These are phyloP conservation scores for Sporothrix schenckii DNA, from an alignment of 2,329 filamentous ascomycete species.

Conservation along the genomic window DNA sequence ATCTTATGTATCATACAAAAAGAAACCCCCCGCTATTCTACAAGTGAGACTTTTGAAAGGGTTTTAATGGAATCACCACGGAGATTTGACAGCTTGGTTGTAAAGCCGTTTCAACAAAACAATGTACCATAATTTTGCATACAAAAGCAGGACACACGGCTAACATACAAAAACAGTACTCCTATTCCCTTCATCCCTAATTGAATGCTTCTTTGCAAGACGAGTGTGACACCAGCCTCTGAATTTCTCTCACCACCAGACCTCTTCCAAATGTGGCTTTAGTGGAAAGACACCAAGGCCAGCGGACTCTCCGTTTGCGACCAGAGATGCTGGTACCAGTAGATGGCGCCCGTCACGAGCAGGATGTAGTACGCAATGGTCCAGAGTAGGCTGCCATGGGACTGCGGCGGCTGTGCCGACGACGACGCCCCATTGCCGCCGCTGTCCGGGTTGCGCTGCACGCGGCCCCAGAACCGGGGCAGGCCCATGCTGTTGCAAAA, in stretches of 20 bases:
- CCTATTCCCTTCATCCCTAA: background rate
- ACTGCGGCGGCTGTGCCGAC: background rate
- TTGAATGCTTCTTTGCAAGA: background rate
- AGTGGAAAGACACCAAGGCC: slow-evolving; percentile 47
- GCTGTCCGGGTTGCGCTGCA: slow-evolving; percentile 51
- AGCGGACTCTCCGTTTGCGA: slow-evolving; percentile 67
- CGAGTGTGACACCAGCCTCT: background rate
- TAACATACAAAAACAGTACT: background rate
- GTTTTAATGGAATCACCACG: background rate
- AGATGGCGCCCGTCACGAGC: slow-evolving; percentile 69
- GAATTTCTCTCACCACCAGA: background rate
- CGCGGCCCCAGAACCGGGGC: slow-evolving; percentile 79
- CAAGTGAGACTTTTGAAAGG: background rate
- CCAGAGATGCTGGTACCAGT: slow-evolving; percentile 74
- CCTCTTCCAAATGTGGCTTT: background rate
- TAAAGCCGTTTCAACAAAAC: background rate
- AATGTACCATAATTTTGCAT: background rate
- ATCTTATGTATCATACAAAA: background rate
- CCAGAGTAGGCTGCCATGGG: slow-evolving; percentile 55
- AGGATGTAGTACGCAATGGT: slow-evolving; percentile 78
- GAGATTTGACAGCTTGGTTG: background rate
- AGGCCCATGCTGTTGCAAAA: slow-evolving; percentile 95
- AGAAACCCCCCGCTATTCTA: too few relatives aligned
- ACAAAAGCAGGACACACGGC: background rate
- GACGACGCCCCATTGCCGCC: slow-evolving; percentile 31